Conservation (phyloP, 2,329 filamentous ascomycete species). For the Fusarium paranaense region DNA sequence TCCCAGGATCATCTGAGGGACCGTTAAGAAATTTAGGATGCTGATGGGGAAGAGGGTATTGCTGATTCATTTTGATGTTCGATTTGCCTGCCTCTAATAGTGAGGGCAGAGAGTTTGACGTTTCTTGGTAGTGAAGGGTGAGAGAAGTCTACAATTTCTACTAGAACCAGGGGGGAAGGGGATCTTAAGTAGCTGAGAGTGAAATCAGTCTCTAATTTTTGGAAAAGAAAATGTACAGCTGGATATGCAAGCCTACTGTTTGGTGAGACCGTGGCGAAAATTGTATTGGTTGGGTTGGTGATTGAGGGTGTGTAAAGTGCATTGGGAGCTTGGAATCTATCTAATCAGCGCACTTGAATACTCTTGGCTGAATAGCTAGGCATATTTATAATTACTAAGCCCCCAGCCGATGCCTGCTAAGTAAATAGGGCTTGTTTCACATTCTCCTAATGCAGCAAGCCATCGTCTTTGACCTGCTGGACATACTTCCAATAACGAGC, state of each 20-base stretch:
- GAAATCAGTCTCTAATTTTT: background rate
- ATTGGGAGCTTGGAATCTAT: background rate
- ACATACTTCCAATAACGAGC: conserved; percentile 3
- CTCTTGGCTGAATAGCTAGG: background rate
- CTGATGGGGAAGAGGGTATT: background rate
- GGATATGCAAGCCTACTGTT: background rate
- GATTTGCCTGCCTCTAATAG: background rate
- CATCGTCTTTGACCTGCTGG: background rate
- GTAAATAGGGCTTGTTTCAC: background rate
- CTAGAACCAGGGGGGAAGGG: background rate
- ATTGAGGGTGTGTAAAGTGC: background rate
- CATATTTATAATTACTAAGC: too few species aligned
- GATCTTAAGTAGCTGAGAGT: background rate
- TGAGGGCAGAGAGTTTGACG: background rate
- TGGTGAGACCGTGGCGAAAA: background rate
- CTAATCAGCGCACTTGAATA: background rate
- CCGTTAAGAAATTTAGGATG: background rate
- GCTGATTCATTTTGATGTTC: background rate
- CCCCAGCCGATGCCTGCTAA: background rate
- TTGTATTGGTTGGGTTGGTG: background rate
- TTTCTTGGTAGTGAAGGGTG: background rate
- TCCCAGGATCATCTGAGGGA: background rate
- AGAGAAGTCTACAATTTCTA: too few species aligned
- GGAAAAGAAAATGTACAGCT: background rate
- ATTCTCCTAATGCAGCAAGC: background rate